Conservation (phyloP, 2,329 filamentous ascomycete genomes). For the Neofusicoccum parvum region DNA sequence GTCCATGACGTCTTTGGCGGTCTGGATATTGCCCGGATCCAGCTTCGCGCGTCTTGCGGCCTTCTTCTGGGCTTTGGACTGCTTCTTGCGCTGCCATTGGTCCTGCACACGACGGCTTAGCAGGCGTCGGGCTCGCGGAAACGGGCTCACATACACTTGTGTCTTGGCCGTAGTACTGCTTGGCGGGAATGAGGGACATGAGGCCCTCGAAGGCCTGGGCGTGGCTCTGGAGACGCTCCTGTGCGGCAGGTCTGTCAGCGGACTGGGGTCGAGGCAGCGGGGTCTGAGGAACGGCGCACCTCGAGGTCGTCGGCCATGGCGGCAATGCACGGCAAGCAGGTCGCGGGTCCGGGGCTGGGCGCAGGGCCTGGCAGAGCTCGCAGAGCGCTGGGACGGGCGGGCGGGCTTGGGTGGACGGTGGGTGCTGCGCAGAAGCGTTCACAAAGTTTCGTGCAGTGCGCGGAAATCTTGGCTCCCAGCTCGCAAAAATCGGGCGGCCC, state of each 20-base stretch:
- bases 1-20: conserved; percentile 89
- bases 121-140: conserved; percentile 3
- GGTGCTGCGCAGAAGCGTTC: neutral
- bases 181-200: conserved; percentile 83
- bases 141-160: conserved; percentile 66
- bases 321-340: neutral
- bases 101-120: conserved; percentile 57
- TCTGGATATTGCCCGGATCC: conserved; percentile 87
- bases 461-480: conserved; percentile 10
- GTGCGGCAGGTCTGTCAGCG: conserved; percentile 31
- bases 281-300: conserved; percentile 35
- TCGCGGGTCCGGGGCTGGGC: too few species aligned
- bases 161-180: conserved; percentile 88
- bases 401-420: neutral
- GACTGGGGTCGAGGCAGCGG: conserved; percentile 25
- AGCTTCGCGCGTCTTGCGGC: conserved; percentile 85
- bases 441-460: conserved; percentile 12
- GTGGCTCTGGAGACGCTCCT: conserved; percentile 58
- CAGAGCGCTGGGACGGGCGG: neutral
- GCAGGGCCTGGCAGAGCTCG: neutral
- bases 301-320: conserved; percentile 46
- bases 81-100: conserved; percentile 94
- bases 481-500: conserved; percentile 12
- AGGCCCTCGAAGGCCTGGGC: conserved; percentile 83
- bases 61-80: conserved; percentile 85